Evolutionary conservation across 2,329 filamentous ascomycete genomes (phyloP).

Genomic region (Trichoderma asperellum): DNA sequence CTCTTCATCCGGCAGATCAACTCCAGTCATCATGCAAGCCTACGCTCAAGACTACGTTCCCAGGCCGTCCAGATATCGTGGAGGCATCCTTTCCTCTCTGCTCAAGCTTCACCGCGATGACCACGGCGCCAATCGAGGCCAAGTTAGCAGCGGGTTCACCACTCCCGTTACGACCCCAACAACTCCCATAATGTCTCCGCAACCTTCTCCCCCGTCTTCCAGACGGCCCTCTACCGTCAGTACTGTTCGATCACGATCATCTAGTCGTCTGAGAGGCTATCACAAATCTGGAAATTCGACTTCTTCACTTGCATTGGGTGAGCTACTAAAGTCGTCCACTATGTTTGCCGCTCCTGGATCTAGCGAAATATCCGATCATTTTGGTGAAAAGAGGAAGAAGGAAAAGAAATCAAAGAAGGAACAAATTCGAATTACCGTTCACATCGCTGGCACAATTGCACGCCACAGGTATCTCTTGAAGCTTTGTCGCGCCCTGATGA

Average conservation of each 20-base stretch:
- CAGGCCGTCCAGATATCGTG: constrained; percentile 68
- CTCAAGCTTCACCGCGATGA: constrained; percentile 69
- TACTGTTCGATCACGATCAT: constrained; percentile 40
- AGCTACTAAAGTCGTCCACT: constrained; percentile 58
- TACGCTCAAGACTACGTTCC: constrained; percentile 63
- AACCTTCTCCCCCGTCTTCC: constrained; percentile 47
- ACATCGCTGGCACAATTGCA: constrained; percentile 71
- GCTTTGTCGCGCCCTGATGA: constrained; percentile 84
- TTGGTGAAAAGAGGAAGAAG: constrained; percentile 49
- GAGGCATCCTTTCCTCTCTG: constrained; percentile 73
- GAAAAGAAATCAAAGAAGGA: constrained; percentile 45
- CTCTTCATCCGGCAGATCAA: constrained; percentile 43
- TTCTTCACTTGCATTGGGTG: constrained; percentile 53
- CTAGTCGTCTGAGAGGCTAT: constrained; percentile 48
- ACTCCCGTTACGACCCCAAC: constrained; percentile 47
- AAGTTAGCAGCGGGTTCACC: constrained; percentile 45
- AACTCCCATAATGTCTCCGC: constrained; percentile 48
- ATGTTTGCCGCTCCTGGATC: constrained; percentile 55
- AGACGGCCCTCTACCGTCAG: constrained; percentile 45
- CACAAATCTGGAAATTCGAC: constrained; percentile 47
- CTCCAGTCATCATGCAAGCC: constrained; percentile 52
- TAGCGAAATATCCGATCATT: constrained; percentile 50
- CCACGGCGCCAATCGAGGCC: constrained; percentile 37
- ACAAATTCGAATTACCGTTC: constrained; percentile 54
- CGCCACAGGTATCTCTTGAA: constrained; percentile 83